Conservation (phyloP, 371 early-diverging fungal genomes). For the Mucor racemosus region DNA sequence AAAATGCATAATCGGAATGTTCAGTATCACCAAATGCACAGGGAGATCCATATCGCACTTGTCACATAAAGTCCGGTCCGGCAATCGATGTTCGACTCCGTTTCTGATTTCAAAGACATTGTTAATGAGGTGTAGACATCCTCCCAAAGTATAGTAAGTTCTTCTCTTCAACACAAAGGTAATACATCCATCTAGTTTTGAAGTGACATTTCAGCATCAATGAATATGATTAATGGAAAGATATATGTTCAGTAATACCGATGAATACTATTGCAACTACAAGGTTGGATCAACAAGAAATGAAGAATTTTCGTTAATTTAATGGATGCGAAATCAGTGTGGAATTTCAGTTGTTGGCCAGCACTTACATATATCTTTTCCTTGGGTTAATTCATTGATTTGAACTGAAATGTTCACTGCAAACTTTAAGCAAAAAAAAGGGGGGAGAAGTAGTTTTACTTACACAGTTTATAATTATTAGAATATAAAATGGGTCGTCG, state of each 20-base stretch:
- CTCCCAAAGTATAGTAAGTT: slow-evolving; percentile 4
- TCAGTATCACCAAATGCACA: neutral
- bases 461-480: neutral
- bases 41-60: neutral
- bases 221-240: neutral
- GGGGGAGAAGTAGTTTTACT: neutral
- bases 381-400: neutral
- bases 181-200: slow-evolving; percentile 21
- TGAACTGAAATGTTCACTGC: neutral
- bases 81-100: too few relatives aligned
- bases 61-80: neutral
- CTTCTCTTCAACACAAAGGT: slow-evolving; percentile 27
- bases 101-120: neutral
- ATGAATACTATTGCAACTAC: neutral
- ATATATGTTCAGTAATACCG: neutral
- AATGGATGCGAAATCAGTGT: neutral
- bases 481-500: slow-evolving; percentile 92
- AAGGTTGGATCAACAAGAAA: neutral
- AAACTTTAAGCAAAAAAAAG: neutral
- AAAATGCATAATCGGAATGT: too few relatives aligned
- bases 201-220: neutral
- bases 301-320: neutral
- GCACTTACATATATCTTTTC: neutral
- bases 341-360: neutral
- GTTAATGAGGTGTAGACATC: neutral